Evolutionary conservation across 352 stramenopile genomes (phyloP).

Genomic region (Thalassiosira sp.): DNA sequence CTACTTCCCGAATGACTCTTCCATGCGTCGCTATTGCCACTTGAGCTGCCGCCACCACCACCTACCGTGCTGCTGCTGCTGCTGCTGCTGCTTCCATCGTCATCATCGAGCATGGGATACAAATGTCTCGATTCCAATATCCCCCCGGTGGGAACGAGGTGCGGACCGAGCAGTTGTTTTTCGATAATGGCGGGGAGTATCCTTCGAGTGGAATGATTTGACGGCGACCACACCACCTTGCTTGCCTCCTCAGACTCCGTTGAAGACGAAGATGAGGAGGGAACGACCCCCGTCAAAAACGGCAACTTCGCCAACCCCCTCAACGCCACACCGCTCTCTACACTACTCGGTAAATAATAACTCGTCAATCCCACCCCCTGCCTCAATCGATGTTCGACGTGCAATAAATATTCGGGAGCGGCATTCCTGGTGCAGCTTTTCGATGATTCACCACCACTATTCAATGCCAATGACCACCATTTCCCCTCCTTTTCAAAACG

Average conservation of each 20-base stretch:
- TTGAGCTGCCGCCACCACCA: too few relatives aligned
- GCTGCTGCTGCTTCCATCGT: constrained; percentile 20
- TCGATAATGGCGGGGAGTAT: constrained; percentile 68
- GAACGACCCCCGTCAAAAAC: background rate
- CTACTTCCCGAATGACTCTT: background rate
- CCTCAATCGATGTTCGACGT: constrained; percentile 38
- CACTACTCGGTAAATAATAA: constrained; percentile 38
- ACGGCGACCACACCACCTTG: constrained; percentile 21
- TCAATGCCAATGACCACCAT: constrained; percentile 22
- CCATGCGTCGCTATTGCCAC: background rate
- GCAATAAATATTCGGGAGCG: constrained; percentile 38
- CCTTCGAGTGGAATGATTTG: constrained; percentile 18
- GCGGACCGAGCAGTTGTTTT: constrained; percentile 58
- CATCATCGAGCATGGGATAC: constrained; percentile 65
- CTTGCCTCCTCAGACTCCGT: background rate
- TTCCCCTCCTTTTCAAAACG: constrained; percentile 28
- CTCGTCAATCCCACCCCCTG: constrained; percentile 18
- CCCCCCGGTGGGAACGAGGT: constrained; percentile 41
- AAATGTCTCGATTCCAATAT: constrained; percentile 65
- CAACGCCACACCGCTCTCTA: constrained; percentile 12
- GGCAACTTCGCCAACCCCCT: constrained; percentile 32
- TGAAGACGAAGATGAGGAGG: constrained; percentile 6
- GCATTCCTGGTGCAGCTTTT: constrained; percentile 25
- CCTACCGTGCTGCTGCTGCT: too few relatives aligned
- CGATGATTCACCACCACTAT: too few relatives aligned